Conservation (phyloP, 78 protist species). For the Polysphondylium violaceum region DNA sequence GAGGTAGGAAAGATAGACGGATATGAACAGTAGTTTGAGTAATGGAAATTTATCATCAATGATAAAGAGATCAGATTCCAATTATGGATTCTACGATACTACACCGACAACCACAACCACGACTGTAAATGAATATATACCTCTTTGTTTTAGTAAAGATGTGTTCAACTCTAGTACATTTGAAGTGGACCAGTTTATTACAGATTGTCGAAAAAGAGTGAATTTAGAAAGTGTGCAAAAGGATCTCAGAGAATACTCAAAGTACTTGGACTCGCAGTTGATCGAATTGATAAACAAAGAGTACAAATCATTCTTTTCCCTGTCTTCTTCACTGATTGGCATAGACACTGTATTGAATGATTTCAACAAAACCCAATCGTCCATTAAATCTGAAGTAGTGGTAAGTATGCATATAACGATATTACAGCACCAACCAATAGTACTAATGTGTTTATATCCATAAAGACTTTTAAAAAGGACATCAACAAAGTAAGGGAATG, state of each 20-base stretch:
- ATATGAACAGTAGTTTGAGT: too few relatives aligned
- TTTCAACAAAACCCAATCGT: slow-evolving; percentile 34
- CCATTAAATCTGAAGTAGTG: slow-evolving; percentile 52
- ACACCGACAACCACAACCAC: too few relatives aligned
- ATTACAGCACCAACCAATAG: too few relatives aligned
- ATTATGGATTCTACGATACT: too few relatives aligned
- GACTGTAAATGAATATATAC: slow-evolving; percentile 37
- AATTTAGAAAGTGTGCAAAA: slow-evolving; percentile 70
- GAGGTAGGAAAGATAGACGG: too few relatives aligned
- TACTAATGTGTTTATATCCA: background rate
- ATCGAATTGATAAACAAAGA: slow-evolving; percentile 64
- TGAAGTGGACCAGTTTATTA: slow-evolving; percentile 59
- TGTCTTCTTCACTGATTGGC: slow-evolving; percentile 55
- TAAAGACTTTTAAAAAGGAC: slow-evolving; percentile 50
- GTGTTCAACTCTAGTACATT: slow-evolving; percentile 43
- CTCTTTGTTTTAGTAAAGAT: slow-evolving; percentile 72
- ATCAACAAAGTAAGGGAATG: slow-evolving; percentile 56
- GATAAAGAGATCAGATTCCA: too few relatives aligned
- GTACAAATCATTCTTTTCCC: slow-evolving; percentile 64
- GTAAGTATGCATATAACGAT: too few relatives aligned
- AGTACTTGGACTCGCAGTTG: slow-evolving; percentile 41
- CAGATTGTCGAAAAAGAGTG: slow-evolving; percentile 70
- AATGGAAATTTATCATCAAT: too few relatives aligned
- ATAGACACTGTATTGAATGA: slow-evolving; percentile 54
- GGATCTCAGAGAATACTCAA: slow-evolving; percentile 50